These are phyloP conservation scores for Mikania micrantha DNA, from an alignment of 129 eudicot genomes.

Conservation along the genomic window DNA sequence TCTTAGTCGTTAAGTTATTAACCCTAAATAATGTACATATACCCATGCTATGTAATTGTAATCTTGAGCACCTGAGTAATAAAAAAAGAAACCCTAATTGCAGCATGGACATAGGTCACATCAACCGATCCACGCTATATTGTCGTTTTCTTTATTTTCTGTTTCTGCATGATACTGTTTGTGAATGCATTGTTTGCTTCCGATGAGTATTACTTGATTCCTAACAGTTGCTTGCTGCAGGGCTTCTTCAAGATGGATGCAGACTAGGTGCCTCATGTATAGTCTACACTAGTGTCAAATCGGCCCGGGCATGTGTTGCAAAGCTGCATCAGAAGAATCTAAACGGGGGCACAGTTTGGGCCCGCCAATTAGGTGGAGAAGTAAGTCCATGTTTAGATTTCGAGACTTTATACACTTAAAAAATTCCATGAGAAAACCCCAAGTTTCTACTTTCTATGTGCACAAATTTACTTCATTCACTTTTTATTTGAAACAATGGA, in stretches of 20 bases:
- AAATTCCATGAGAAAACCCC: background rate
- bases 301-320: conserved; percentile 88
- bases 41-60: too few species aligned
- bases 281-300: conserved; percentile 71
- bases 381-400: conserved; percentile 28
- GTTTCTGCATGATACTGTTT: too few species aligned
- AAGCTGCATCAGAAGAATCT: conserved; percentile 67
- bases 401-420: background rate
- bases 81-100: too few species aligned
- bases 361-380: conserved; percentile 98
- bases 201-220: too few species aligned
- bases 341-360: conserved; percentile 70
- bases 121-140: too few species aligned
- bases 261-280: conserved; percentile 69
- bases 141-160: too few species aligned
- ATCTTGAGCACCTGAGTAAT: too few species aligned
- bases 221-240: conserved; percentile 48
- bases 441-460: background rate
- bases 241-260: conserved; percentile 94
- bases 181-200: too few species aligned
- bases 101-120: too few species aligned
- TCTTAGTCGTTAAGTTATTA: too few species aligned
- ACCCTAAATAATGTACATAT: too few species aligned
- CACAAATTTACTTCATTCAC: background rate
- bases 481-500: background rate